Conservation (phyloP, 192 early-diverging fungal genomes). For the Mortierella alpina region DNA sequence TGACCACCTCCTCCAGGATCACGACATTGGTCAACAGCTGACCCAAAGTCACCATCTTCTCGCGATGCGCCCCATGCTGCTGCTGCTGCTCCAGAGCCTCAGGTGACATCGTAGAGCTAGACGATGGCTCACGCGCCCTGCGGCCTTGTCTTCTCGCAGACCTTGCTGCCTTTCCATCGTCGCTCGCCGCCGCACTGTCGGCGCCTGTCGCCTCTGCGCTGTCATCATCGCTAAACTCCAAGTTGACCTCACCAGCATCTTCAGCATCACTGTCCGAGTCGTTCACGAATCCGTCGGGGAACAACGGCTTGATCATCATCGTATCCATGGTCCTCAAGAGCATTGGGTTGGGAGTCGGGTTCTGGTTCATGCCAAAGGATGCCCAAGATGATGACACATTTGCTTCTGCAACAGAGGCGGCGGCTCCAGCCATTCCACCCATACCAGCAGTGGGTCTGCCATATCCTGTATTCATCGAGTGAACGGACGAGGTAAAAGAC, state of each 20-base stretch:
- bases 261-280: slow-evolving; percentile 60
- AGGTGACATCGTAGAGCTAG: slow-evolving; percentile 9
- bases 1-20: slow-evolving; percentile 91
- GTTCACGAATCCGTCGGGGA: slow-evolving; percentile 64
- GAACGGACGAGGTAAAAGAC: slow-evolving; percentile 8
- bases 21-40: slow-evolving; percentile 90
- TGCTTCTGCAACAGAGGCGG: neutral
- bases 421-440: neutral
- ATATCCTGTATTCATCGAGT: neutral
- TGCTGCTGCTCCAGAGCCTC: slow-evolving; percentile 24
- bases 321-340: slow-evolving; percentile 55
- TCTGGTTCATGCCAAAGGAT: slow-evolving; percentile 4
- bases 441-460: neutral
- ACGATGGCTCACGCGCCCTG: slow-evolving; percentile 10
- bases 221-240: slow-evolving; percentile 45
- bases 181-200: neutral
- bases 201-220: neutral
- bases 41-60: slow-evolving; percentile 62
- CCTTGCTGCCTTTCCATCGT: slow-evolving; percentile 6
- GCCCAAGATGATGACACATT: slow-evolving; percentile 28
- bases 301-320: slow-evolving; percentile 65
- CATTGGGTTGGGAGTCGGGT: slow-evolving; percentile 22
- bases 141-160: slow-evolving; percentile 2
- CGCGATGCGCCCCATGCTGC: slow-evolving; percentile 28
- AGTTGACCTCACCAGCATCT: slow-evolving; percentile 28